Percentiles rank a stretch among this genome's conserved stretches.
These are phyloP conservation scores for Amaranthus hypochondriacus DNA, from an alignment of 148 eudicot species.

Conservation along the genomic window DNA sequence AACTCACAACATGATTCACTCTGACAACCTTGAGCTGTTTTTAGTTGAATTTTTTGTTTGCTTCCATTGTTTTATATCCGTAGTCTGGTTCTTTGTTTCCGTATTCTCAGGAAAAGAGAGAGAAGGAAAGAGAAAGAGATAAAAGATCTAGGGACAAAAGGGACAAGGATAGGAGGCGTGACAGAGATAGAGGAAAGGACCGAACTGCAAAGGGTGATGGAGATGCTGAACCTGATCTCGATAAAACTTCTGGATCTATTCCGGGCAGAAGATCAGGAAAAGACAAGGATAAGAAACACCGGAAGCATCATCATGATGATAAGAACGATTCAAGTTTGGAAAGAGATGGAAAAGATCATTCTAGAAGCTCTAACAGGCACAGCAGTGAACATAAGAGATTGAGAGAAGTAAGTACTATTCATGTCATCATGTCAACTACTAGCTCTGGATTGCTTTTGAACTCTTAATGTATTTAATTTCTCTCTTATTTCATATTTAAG, in stretches of 20 bases:
- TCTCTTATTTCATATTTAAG: constrained; percentile 20
- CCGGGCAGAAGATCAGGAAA: constrained; percentile 51
- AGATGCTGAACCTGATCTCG: constrained; percentile 45
- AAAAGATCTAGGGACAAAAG: constrained; percentile 54
- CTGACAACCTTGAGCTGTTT: too few relatives aligned
- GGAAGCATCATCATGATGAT: constrained; percentile 44
- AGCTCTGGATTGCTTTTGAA: constrained; percentile 7
- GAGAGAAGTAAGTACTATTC: constrained; percentile 47
- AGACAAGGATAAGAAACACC: constrained; percentile 64
- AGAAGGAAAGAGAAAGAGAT: constrained; percentile 60
- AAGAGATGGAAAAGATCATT: constrained; percentile 54
- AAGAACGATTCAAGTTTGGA: constrained; percentile 51
- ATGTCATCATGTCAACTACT: not conserved
- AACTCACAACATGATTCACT: too few relatives aligned
- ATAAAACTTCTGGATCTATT: constrained; percentile 33
- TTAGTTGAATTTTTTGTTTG: not conserved
- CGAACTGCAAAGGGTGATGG: constrained; percentile 39
- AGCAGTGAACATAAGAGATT: constrained; percentile 61
- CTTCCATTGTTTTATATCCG: not conserved
- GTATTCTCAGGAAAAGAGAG: constrained; percentile 61
- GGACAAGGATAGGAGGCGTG: constrained; percentile 57
- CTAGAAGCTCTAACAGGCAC: constrained; percentile 59
- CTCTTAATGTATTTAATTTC: not conserved
- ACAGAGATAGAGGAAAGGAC: constrained; percentile 40
- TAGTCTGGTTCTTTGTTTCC: not conserved